These are phyloP conservation scores for Metroxylon sagu DNA, from an alignment of 176 grass and related monocot species.

Conservation along the genomic window DNA sequence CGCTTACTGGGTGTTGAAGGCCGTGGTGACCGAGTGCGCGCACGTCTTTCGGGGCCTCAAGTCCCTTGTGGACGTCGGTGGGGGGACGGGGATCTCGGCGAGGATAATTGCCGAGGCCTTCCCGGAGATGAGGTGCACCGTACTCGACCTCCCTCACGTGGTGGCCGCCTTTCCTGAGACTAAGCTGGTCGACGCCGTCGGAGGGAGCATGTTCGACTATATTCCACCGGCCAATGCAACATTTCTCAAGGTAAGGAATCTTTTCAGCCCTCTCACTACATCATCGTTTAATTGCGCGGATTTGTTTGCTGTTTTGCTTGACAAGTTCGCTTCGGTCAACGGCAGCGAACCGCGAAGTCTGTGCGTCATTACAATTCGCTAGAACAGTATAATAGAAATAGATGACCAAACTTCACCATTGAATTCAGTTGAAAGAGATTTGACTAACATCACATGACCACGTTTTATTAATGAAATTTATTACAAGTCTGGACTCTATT, in stretches of 20 bases:
- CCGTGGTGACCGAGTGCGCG: not conserved
- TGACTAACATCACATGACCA: too few relatives aligned
- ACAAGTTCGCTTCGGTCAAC: not conserved
- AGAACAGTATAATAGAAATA: too few relatives aligned
- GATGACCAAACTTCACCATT: too few relatives aligned
- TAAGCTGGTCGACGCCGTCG: slow-evolving; percentile 21
- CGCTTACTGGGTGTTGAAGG: slow-evolving; percentile 9
- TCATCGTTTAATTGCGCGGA: too few relatives aligned
- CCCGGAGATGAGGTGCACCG: slow-evolving; percentile 24
- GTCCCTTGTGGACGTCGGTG: slow-evolving; percentile 41
- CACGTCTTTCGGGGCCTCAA: slow-evolving; percentile 5
- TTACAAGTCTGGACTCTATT: too few relatives aligned
- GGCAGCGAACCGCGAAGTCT: not conserved
- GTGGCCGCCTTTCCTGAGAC: not conserved
- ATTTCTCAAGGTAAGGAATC: slow-evolving; percentile 34
- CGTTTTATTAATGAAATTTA: too few relatives aligned
- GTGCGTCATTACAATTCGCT: too few relatives aligned
- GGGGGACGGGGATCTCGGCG: slow-evolving; percentile 14
- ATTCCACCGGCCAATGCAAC: slow-evolving; percentile 39
- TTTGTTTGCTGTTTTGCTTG: not conserved
- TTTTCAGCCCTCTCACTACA: too few relatives aligned
- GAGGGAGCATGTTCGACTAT: slow-evolving; percentile 38
- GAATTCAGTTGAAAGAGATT: too few relatives aligned
- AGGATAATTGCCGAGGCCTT: slow-evolving; percentile 21
- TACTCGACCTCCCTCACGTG: slow-evolving; percentile 41